phyloP scores from a whole-genome alignment of 2,329 filamentous ascomycete species.

The Cyphellophora attinorum region DNA sequence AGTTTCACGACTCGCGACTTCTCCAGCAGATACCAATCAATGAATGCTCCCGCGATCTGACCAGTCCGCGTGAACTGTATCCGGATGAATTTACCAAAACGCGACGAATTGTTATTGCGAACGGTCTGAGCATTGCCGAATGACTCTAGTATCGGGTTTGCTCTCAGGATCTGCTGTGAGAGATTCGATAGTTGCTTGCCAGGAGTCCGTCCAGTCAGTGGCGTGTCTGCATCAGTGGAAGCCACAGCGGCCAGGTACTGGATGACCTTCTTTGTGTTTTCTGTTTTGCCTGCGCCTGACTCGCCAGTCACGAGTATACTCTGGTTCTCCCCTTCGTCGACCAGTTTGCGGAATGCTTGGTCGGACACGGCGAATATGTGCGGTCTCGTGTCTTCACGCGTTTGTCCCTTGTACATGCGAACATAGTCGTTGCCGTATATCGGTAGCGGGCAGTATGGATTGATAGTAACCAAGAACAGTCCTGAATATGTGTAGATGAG shows the following conservation, averaged over 20 bases:
- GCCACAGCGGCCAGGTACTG: conserved; percentile 96
- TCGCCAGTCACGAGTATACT: conserved; percentile 97
- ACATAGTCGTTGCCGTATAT: conserved; percentile 97
- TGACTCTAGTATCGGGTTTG: conserved; percentile 93
- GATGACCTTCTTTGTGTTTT: conserved; percentile 99
- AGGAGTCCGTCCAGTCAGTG: conserved; percentile 46
- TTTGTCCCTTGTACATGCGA: conserved; percentile 93
- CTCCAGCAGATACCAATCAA: conserved; percentile 96
- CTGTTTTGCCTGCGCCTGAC: conserved; percentile 94
- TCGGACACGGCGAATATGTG: conserved; percentile 98
- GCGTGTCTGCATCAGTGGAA: conserved; percentile 57
- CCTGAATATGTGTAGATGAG: conserved; percentile 97
- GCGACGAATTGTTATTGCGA: conserved; percentile 94
- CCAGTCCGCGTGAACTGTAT: conserved; percentile 87
- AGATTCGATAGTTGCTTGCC: conserved; percentile 68
- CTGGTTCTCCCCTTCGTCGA: conserved; percentile 91
- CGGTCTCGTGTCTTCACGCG: conserved; percentile 85
- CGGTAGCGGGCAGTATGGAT: conserved; percentile 87
- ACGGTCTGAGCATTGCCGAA: conserved; percentile 98
- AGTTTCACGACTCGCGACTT: conserved; percentile 94
- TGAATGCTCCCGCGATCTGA: conserved; percentile 89
- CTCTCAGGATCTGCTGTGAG: conserved; percentile 89
- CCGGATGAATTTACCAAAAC: conserved; percentile 97
- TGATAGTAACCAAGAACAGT: conserved; percentile 91
- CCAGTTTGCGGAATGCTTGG: conserved; percentile 87